Conservation (phyloP, 768 basidiomycete genomes). For the Postia placenta region DNA sequence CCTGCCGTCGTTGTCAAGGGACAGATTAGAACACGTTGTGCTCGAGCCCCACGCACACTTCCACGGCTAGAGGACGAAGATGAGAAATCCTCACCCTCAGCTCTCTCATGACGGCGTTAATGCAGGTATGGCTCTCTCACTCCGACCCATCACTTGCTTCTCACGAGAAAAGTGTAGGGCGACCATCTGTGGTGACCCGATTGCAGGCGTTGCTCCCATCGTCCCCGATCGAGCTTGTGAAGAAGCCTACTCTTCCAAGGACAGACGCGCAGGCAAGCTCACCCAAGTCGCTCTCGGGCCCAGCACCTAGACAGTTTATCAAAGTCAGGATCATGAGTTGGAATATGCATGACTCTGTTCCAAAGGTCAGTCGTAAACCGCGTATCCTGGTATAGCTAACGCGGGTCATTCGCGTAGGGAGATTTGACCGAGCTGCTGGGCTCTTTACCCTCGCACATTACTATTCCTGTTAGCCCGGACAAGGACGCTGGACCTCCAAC, state of each 20-base stretch:
- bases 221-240: conserved; percentile 14
- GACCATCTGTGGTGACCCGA: conserved; percentile 35
- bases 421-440: conserved; percentile 70
- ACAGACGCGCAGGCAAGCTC: conserved; percentile 8
- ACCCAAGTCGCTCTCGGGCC: conserved; percentile 21
- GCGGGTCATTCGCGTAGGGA: conserved; percentile 38
- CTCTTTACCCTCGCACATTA: conserved; percentile 41
- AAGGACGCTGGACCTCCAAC: conserved; percentile 34
- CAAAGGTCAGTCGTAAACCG: conserved; percentile 47
- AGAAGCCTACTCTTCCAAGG: conserved; percentile 10
- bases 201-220: conserved; percentile 47
- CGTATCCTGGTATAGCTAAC: background rate
- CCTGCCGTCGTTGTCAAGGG: no score
- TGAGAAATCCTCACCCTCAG: no score
- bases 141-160: no score
- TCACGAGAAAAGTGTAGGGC: no score
- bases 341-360: conserved; percentile 84
- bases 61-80: no score
- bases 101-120: no score
- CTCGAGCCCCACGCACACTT: no score
- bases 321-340: conserved; percentile 71
- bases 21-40: no score
- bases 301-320: conserved; percentile 31
- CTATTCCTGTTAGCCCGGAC: conserved; percentile 11
- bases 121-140: no score